Evolutionary conservation across 192 early-diverging fungal genomes (phyloP), one percentile per base, ranked within the genome.

Genomic region (Umbelopsis sp.): DNA sequence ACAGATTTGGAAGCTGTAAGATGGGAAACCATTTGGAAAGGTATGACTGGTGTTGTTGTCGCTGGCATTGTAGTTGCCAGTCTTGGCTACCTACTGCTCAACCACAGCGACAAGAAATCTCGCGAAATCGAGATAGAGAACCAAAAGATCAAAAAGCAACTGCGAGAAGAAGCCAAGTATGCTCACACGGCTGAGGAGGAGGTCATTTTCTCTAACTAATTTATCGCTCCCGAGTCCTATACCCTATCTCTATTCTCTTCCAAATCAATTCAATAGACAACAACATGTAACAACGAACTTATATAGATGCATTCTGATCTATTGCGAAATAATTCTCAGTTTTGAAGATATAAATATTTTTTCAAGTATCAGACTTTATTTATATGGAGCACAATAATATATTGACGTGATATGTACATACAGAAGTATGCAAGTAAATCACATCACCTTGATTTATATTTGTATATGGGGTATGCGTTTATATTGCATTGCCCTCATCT

Each of bases 1-100:
- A 96, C 96, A 0, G 90, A 89, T 21, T 88, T 98, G 69, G 96
- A 98, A 74, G 91, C 93, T 11, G 86, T 95, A 46, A 91, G 93
- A 79, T 90, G 93, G 75, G 93, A 95, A 51, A 87, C 91, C 0
- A 95, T 93, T 21, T 84, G 88, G 67, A 87, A 87, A 22, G 92
- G 90, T n/a, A 82, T 93, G 78, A 64, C 65, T 37, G 78, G 78
- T 49, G 71, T 75, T 16, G 71, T 61, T 22, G 7, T 65, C 20
- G 73, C 73, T 47, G 78, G 74, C 23, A 27, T 79, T 25, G 71
- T 35, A 3, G 69, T 79, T 47, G 78, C 73, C 18, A 69, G 53
- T 23, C 46, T 79, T 41, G 78, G 74, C 21, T 79, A 79, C 61
- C 35, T 79, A 46, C 64, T 78, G 12, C 46, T n/a, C 69, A 67